These are phyloP conservation scores for Tubosaeta sp. DNA, from an alignment of 768 basidiomycete species.

Conservation along the genomic window DNA sequence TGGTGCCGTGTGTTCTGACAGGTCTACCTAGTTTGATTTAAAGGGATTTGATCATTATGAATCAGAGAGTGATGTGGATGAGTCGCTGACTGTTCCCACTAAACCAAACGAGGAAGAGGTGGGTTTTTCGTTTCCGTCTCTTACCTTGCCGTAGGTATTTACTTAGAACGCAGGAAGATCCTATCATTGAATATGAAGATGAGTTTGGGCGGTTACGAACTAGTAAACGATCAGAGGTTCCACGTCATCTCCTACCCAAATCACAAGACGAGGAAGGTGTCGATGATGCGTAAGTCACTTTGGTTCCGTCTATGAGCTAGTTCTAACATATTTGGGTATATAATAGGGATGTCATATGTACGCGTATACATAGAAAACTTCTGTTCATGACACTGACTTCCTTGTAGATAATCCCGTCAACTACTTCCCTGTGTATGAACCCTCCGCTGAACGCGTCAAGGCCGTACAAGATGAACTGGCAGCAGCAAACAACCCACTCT, in stretches of 20 bases:
- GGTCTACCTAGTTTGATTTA: constrained; percentile 55
- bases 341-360: constrained; percentile 58
- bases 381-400: constrained; percentile 1
- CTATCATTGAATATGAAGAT: constrained; percentile 80
- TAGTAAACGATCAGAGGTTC: constrained; percentile 69
- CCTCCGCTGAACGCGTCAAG: constrained; percentile 72
- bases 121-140: constrained; percentile 3
- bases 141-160: background rate
- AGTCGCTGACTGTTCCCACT: constrained; percentile 62
- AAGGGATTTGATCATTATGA: constrained; percentile 52
- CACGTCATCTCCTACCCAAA: constrained; percentile 53
- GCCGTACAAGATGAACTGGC: constrained; percentile 67
- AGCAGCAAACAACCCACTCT: constrained; percentile 66
- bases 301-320: background rate
- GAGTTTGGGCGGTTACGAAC: constrained; percentile 80
- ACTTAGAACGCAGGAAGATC: constrained; percentile 52
- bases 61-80: constrained; percentile 73
- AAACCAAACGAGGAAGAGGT: constrained; percentile 38
- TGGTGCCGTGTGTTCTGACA: background rate
- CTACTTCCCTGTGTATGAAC: constrained; percentile 87
- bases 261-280: constrained; percentile 38
- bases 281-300: constrained; percentile 53
- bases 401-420: constrained; percentile 70
- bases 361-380: constrained; percentile 10
- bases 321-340: constrained; percentile 6